Percentiles rank a stretch among this genome's conserved stretches.
Conservation (phyloP, 768 basidiomycete species). For the Phlegmacium glaucopus region DNA sequence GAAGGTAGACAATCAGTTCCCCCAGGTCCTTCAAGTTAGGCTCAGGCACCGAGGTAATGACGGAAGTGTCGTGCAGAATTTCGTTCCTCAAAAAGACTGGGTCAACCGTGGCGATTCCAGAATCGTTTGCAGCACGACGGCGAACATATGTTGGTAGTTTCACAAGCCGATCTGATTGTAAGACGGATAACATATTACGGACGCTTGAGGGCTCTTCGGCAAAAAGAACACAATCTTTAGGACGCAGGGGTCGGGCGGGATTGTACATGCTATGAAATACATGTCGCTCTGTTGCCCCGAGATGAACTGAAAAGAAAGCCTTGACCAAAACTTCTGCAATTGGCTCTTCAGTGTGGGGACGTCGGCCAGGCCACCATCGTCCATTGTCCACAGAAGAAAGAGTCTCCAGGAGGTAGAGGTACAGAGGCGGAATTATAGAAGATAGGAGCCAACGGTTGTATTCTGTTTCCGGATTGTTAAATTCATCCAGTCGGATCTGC, state of each 20-base stretch:
- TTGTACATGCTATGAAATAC: constrained; percentile 26
- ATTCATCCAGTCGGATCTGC: constrained; percentile 38
- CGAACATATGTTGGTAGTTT: constrained; percentile 17
- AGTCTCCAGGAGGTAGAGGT: constrained; percentile 34
- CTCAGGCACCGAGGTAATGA: constrained; percentile 2
- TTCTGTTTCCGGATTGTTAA: constrained; percentile 27
- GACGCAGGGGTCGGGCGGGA: constrained; percentile 6
- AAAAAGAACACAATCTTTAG: constrained; percentile 21
- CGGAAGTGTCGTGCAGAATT: constrained; percentile 11
- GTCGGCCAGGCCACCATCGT: constrained; percentile 34
- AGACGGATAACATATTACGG: constrained; percentile 15
- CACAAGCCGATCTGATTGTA: constrained; percentile 19
- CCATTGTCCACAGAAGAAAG: constrained; percentile 16
- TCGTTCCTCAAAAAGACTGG: constrained; percentile 24
- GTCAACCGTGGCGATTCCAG: constrained; percentile 18
- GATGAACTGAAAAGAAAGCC: constrained; percentile 27
- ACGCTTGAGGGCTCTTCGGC: constrained; percentile 19
- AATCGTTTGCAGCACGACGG: constrained; percentile 13
- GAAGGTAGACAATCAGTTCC: constrained; percentile 24
- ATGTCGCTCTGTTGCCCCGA: constrained; percentile 17
- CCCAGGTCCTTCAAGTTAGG: constrained; percentile 19
- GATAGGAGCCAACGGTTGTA: constrained; percentile 44
- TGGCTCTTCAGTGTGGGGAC: constrained; percentile 9
- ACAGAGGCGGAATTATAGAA: constrained; percentile 32
- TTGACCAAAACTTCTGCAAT: constrained; percentile 17